Percentiles rank a stretch among this genome's conserved stretches.
phyloP scores from a whole-genome alignment of 208 protist species.

The Phytomonas sp. region DNA sequence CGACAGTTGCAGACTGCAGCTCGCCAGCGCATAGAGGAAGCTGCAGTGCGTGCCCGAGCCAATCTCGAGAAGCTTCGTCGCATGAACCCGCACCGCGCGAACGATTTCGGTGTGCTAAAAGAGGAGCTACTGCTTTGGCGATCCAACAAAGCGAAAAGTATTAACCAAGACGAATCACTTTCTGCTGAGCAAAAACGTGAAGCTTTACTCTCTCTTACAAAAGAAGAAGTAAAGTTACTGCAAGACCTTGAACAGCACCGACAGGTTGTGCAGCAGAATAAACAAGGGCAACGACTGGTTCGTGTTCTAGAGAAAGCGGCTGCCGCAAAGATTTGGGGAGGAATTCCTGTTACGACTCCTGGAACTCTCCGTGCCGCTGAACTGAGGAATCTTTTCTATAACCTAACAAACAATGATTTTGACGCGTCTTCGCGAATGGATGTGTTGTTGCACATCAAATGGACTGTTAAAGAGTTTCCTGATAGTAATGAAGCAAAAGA shows the following conservation, averaged over 20 bases:
- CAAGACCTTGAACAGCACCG: conserved; percentile 94
- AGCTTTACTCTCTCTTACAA: conserved; percentile 84
- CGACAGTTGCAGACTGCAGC: conserved; percentile 47
- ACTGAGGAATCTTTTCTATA: conserved; percentile 87
- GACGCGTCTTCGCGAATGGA: conserved; percentile 82
- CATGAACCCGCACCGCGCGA: conserved; percentile 80
- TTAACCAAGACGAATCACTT: neutral
- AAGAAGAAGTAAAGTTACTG: conserved; percentile 92
- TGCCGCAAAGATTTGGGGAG: conserved; percentile 78
- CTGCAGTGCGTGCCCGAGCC: conserved; percentile 49
- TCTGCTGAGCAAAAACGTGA: conserved; percentile 11
- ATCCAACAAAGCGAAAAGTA: conserved; percentile 41
- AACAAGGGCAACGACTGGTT: conserved; percentile 52
- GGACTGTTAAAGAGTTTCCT: conserved; percentile 95
- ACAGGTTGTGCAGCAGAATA: conserved; percentile 46
- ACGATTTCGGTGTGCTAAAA: conserved; percentile 92
- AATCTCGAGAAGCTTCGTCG: conserved; percentile 79
- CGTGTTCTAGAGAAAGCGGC: conserved; percentile 67
- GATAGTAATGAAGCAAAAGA: conserved; percentile 62
- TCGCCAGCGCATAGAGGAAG: conserved; percentile 52
- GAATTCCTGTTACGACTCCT: conserved; percentile 78
- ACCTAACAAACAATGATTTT: conserved; percentile 35
- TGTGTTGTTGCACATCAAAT: conserved; percentile 95
- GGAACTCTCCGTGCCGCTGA: conserved; percentile 91
- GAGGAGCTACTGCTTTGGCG: conserved; percentile 89